Evolutionary conservation across 495 filamentous ascomycete genomes (phyloP), one percentile per base, ranked within the genome.

Genomic region (Ascodesmis nigricans): DNA sequence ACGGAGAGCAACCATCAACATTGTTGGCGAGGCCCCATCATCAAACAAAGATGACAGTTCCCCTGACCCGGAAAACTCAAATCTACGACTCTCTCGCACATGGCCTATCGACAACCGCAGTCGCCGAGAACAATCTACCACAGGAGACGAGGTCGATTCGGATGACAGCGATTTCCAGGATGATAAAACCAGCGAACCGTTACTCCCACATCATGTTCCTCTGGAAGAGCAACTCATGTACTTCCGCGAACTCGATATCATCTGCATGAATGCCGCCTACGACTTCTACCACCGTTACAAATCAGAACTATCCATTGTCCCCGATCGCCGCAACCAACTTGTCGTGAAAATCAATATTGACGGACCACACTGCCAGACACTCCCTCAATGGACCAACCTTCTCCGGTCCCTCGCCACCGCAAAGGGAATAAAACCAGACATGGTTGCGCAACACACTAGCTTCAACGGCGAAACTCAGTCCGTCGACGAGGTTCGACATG

Each of bases 311-410:
- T 45, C 49, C 18, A 36, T 23, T 16, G 40, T 50, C 7, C 44
- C 45, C 22, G 47, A 50, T 17, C 30, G 35, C n/a, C n/a, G n/a
- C n/a, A n/a, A n/a, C n/a, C n/a, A n/a, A n/a, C n/a, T n/a, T n/a
- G n/a, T n/a, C n/a, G n/a, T n/a, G n/a, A n/a, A n/a, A n/a, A n/a
- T n/a, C n/a, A n/a, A n/a, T n/a, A n/a, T n/a, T n/a, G n/a, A n/a
- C n/a, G n/a, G n/a, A n/a, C n/a, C n/a, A n/a, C n/a, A n/a, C n/a
- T n/a, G 41, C 25, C 47, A 51, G 19, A 52, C 35, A 11, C 37
- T 52, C 13, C 48, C 48, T 5, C 48, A 50, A 21, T 52, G 48
- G 48, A 52, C 48, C 8, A 43, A 52, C 19, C 40, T 51, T 10
- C 40, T 52, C n/a, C 47, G 48, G 8, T 40, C 47, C 11, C 38